A percentile compares a stretch with the other conserved stretches of the same genome.
Evolutionary conservation across 2,329 filamentous ascomycete species (phyloP).

Genomic region (Apiospora arundinis): DNA sequence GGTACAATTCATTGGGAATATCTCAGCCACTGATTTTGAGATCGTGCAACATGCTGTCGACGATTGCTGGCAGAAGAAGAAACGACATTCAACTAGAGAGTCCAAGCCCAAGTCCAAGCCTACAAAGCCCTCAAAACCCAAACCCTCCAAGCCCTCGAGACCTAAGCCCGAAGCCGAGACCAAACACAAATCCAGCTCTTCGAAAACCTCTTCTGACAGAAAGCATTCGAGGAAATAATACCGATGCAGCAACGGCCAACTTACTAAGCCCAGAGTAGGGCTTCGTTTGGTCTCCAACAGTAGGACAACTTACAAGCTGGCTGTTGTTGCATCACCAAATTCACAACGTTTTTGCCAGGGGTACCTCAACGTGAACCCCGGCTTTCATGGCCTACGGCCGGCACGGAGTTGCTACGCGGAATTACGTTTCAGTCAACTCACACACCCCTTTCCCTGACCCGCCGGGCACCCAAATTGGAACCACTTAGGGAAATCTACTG

Average conservation of each 20-base stretch:
- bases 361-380: background rate
- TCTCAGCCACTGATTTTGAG: conserved; percentile 48
- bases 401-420: background rate
- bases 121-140: background rate
- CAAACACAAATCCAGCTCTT: background rate
- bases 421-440: conserved; percentile 16
- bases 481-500: background rate
- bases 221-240: background rate
- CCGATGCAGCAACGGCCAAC: background rate
- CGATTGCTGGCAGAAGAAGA: conserved; percentile 51
- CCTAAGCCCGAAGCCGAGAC: background rate
- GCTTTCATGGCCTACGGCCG: conserved; percentile 3
- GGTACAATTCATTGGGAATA: conserved; percentile 62
- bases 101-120: background rate
- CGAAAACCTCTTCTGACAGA: background rate
- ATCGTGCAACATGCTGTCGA: conserved; percentile 54
- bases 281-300: background rate
- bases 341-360: conserved; percentile 8
- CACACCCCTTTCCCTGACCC: background rate
- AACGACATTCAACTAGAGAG: background rate
- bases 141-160: background rate
- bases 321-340: conserved; percentile 1
- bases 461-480: background rate
- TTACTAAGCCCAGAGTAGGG: background rate
- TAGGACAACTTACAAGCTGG: background rate